These are phyloP conservation scores for Penicilliopsis zonata DNA, from an alignment of 495 filamentous ascomycete genomes.

Conservation along the genomic window DNA sequence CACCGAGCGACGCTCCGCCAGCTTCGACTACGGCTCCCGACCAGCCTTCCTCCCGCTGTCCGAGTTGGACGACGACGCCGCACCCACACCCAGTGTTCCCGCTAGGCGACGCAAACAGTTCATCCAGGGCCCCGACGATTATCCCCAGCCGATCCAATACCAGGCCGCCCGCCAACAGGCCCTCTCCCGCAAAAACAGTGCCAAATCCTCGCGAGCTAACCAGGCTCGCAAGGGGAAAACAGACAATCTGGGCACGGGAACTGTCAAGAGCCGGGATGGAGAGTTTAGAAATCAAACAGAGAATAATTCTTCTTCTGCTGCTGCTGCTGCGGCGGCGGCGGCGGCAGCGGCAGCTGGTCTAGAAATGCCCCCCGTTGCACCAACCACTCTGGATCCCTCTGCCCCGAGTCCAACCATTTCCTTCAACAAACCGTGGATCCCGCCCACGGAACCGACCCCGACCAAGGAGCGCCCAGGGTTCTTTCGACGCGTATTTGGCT, in stretches of 20 bases:
- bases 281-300: slow-evolving; percentile 14
- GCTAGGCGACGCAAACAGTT: no score
- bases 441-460: slow-evolving; percentile 18
- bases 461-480: slow-evolving; percentile 72
- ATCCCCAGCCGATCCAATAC: slow-evolving; percentile 9
- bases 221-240: slow-evolving; percentile 18
- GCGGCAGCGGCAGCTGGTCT: no score
- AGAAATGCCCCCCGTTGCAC: slow-evolving; percentile 17
- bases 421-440: slow-evolving; percentile 33
- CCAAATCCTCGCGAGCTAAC: slow-evolving; percentile 47
- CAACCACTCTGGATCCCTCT: slow-evolving; percentile 24
- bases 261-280: slow-evolving; percentile 18
- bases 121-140: slow-evolving; percentile 61
- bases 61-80: slow-evolving; percentile 55
- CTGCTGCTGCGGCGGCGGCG: no score
- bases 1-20: slow-evolving; percentile 55
- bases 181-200: slow-evolving; percentile 45
- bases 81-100: slow-evolving; percentile 79
- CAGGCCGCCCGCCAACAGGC: slow-evolving; percentile 32
- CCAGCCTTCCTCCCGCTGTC: slow-evolving; percentile 19
- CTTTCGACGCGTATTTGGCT: slow-evolving; percentile 82
- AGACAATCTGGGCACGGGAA: slow-evolving; percentile 27
- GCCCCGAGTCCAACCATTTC: slow-evolving; percentile 44
- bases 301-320: no score
- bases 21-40: slow-evolving; percentile 56